These are phyloP conservation scores for Volvariella volvacea DNA, from an alignment of 1,284 basidiomycete species.

Conservation along the genomic window DNA sequence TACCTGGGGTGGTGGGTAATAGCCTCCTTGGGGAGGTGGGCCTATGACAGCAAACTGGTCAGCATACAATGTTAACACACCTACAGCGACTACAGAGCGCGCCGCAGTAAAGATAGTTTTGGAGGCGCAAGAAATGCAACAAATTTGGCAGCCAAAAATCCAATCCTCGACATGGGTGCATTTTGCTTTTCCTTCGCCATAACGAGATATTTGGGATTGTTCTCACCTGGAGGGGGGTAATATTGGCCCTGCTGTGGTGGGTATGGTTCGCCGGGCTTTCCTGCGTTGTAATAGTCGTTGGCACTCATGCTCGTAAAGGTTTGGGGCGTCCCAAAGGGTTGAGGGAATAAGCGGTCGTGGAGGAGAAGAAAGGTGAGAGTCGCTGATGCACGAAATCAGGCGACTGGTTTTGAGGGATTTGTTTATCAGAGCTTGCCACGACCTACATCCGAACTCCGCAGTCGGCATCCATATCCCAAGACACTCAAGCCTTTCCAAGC, in stretches of 20 bases:
- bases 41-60: conserved; percentile 27
- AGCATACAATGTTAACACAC: not conserved
- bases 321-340: not conserved
- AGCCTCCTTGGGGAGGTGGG: conserved; percentile 62
- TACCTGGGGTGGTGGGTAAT: conserved; percentile 61
- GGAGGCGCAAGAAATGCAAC: not conserved
- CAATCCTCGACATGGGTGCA: too few species aligned
- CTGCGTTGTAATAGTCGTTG: conserved; percentile 63
- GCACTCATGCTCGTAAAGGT: conserved; percentile 47
- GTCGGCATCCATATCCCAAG: conserved; percentile 7
- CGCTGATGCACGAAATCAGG: conserved; percentile 6
- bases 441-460: conserved; percentile 7
- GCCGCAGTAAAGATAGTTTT: conserved; percentile 2
- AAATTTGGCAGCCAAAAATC: not conserved
- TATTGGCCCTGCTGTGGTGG: conserved; percentile 31
- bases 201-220: too few species aligned
- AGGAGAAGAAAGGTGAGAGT: conserved; percentile 13
- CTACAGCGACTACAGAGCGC: not conserved
- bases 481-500: too few species aligned
- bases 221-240: conserved; percentile 43
- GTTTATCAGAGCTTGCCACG: conserved; percentile 20
- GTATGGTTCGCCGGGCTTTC: conserved; percentile 33
- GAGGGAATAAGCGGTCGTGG: conserved; percentile 11
- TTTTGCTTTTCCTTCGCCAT: too few species aligned
- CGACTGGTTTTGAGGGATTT: conserved; percentile 10